Evolutionary conservation across 148 eudicot genomes (phyloP).

Genomic region (Rhododendron kiyosumense): DNA sequence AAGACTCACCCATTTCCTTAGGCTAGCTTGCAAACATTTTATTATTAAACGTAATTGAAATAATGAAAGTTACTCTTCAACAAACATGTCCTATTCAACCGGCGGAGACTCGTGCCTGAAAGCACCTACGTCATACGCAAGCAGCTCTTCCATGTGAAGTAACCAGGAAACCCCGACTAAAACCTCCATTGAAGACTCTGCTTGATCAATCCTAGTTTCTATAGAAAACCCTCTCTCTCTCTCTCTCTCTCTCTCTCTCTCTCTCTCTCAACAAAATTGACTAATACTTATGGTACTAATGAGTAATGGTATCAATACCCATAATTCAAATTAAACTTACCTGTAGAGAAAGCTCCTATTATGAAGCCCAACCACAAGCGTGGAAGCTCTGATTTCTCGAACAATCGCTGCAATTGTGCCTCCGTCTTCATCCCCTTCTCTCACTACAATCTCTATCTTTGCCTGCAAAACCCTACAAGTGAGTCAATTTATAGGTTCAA

Average conservation of each 20-base stretch:
- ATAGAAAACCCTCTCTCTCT: neutral
- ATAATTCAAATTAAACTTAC: slow-evolving; percentile 17
- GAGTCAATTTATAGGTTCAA: neutral
- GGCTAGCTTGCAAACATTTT: too few relatives aligned
- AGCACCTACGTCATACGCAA: neutral
- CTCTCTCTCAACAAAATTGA: neutral
- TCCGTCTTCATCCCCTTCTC: slow-evolving; percentile 72
- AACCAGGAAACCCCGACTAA: neutral
- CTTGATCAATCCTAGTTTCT: neutral
- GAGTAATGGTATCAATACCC: neutral
- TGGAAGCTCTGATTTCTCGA: slow-evolving; percentile 70
- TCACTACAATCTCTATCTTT: slow-evolving; percentile 83
- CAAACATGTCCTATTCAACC: neutral
- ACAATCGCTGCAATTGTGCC: slow-evolving; percentile 58
- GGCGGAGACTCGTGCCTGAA: neutral
- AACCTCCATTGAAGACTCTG: neutral
- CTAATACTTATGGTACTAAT: neutral
- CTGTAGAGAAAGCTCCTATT: slow-evolving; percentile 80
- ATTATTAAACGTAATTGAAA: too few relatives aligned
- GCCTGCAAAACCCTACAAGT: slow-evolving; percentile 40
- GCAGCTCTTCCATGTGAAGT: neutral
- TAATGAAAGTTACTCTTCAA: neutral
- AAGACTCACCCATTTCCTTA: neutral
- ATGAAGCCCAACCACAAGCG: slow-evolving; percentile 79
- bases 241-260: neutral